Base-by-base conservation (phyloP, 2,329 filamentous ascomycete genomes). In the Diaporthe citrichinensis region DNA sequence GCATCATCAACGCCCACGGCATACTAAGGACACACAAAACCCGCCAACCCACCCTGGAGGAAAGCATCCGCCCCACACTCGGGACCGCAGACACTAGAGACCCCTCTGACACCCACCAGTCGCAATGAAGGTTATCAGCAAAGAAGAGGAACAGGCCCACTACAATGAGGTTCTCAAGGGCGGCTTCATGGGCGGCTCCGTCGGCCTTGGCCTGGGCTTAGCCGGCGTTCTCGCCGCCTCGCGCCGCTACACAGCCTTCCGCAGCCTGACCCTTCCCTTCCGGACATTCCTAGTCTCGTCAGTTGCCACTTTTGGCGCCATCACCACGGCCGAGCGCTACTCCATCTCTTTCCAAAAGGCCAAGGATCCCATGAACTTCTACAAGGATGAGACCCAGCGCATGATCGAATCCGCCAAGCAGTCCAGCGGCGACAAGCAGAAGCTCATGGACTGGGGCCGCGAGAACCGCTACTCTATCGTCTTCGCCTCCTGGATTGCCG, bases 121-220 rank as follows among this genome's bases (percentile, higher is more conserved):
- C 85, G 89, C 69, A 78, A 99, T 98, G 97, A 98, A 98, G 93
- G 89, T 98, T 83, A 90, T 98, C 83, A 97, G 94, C 81, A 95
- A 96, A 84, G 95, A 98, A 91, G 95, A 98, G 87, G 96, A 98
- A 87, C 84, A 89, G 76, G 94, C 91, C 72, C 96, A 98, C 90
- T 98, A 97, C 90, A 87, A 88, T 83, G 88, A 90, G 76, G 97
- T 97, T 77, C 82, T 98, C 79, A 93, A 92, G 83, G 96, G 95
- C 79, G 96, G 97, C 80, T 82, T 92, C 78, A 85, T 94, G 78
- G 97, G 96, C 79, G 94, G 94, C 78, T 72, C 89, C 17, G 80
- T 92, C 59, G 96, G 97, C 78, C 86, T 95, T 3, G 88, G 86
- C 51, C 81, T 92, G 44, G 96, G 96, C 78, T 79, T 91, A 12